These are phyloP conservation scores for Trichoderma breve DNA, from an alignment of 2,329 filamentous ascomycete genomes.

Conservation along the genomic window DNA sequence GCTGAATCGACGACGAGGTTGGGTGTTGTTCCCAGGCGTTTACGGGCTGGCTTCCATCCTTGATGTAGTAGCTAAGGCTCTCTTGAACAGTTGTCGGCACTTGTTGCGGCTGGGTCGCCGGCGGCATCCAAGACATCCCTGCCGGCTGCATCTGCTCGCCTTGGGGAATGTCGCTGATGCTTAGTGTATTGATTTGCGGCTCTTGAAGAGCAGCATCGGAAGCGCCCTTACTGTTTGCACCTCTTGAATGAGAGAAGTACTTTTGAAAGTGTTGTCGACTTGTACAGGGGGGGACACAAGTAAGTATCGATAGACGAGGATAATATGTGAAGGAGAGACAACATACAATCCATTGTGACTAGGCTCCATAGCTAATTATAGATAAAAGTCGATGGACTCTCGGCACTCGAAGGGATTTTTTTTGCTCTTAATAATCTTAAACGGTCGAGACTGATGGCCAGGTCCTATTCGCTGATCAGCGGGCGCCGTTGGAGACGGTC, in stretches of 20 bases:
- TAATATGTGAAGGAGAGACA: constrained; percentile 1
- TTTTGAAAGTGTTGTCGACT: constrained; percentile 20
- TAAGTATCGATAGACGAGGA: constrained; percentile 15
- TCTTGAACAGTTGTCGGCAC: constrained; percentile 21
- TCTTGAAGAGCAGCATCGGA: background rate
- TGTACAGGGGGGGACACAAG: constrained; percentile 10
- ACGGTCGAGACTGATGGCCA: constrained; percentile 9
- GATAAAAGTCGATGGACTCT: constrained; percentile 9
- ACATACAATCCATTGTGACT: constrained; percentile 19
- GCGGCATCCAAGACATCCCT: constrained; percentile 21
- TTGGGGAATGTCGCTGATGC: constrained; percentile 10
- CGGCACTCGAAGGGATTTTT: constrained; percentile 8
- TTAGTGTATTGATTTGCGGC: constrained; percentile 13
- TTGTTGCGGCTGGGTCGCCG: constrained; percentile 22
- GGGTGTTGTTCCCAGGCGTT: constrained; percentile 21
- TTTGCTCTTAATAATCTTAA: constrained; percentile 17
- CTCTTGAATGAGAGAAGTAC: constrained; percentile 16
- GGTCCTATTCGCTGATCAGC: constrained; percentile 19
- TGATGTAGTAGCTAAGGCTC: constrained; percentile 20
- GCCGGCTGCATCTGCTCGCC: constrained; percentile 20
- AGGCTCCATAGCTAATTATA: constrained; percentile 20
- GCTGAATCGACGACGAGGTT: constrained; percentile 10
- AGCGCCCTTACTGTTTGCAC: background rate
- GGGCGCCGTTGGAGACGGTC: constrained; percentile 19
- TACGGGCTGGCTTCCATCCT: constrained; percentile 15